phyloP scores from a whole-genome alignment of 176 grass and related monocot species.

The Eragrostis curvula region DNA sequence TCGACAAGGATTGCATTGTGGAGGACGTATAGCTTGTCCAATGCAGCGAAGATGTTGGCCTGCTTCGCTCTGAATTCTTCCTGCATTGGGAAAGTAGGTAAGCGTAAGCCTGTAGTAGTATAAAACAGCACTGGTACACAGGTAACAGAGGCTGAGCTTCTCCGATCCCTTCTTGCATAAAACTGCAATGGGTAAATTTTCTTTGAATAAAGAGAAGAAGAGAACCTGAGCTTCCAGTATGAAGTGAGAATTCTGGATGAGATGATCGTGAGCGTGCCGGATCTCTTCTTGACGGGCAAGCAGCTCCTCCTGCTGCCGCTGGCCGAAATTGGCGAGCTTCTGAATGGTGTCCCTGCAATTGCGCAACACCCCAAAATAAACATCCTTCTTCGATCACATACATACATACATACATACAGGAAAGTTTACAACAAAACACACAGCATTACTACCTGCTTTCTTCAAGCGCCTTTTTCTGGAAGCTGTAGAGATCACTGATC shows the following conservation, averaged over 20 bases:
- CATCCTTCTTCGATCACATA: background rate
- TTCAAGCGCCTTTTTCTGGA: slow-evolving; percentile 50
- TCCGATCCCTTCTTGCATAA: too few species aligned
- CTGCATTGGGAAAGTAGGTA: slow-evolving; percentile 17
- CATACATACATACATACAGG: too few species aligned
- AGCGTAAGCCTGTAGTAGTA: background rate
- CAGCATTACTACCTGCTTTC: slow-evolving; percentile 63
- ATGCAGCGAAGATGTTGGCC: slow-evolving; percentile 66
- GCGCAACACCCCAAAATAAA: background rate
- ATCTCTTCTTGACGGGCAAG: slow-evolving; percentile 64
- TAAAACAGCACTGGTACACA: too few species aligned
- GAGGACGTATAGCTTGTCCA: slow-evolving; percentile 75
- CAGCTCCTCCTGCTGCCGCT: slow-evolving; percentile 63
- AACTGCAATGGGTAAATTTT: too few species aligned
- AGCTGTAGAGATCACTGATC: slow-evolving; percentile 46
- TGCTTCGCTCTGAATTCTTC: slow-evolving; percentile 82
- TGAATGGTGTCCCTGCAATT: slow-evolving; percentile 45
- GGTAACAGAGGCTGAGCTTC: too few species aligned
- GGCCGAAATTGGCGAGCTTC: slow-evolving; percentile 58
- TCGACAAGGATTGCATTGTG: slow-evolving; percentile 69
- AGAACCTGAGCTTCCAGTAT: slow-evolving; percentile 65
- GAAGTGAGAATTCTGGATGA: slow-evolving; percentile 63
- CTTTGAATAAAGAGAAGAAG: background rate
- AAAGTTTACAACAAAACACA: too few species aligned
- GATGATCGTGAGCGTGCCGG: slow-evolving; percentile 50